Conservation (phyloP, 139 green algal species). For the Chlorella ohadii region DNA sequence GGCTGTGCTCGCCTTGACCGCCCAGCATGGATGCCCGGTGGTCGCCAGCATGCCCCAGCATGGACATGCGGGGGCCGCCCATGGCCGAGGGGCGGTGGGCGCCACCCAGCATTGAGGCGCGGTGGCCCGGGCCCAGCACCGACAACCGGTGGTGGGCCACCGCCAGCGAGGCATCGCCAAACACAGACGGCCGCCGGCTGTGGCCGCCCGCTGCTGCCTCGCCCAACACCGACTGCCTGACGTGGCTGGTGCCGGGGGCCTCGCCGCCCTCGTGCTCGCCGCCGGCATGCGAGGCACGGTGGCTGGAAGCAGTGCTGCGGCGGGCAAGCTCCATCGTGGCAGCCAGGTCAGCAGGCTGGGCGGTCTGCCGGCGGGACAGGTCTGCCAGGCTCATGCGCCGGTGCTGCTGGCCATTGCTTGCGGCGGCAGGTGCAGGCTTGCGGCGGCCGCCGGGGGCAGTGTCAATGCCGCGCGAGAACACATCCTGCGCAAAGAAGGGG, state of each 20-base stretch:
- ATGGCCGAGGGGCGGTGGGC: not conserved
- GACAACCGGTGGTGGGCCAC: not conserved
- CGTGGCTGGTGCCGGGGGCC: not conserved
- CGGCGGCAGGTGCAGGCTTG: not conserved
- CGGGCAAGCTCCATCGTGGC: not conserved
- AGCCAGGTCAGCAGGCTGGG: not conserved
- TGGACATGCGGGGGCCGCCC: not conserved
- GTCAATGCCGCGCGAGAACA: constrained; percentile 28
- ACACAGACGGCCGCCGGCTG: not conserved
- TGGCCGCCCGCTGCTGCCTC: not conserved
- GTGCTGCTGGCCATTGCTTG: not conserved
- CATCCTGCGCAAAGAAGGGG: not conserved
- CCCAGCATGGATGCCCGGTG: not conserved
- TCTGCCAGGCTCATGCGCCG: not conserved
- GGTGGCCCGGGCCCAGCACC: too few species aligned
- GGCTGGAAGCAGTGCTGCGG: not conserved
- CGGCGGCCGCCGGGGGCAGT: not conserved
- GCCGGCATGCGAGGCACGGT: not conserved
- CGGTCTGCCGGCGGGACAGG: constrained; percentile 11
- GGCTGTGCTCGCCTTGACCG: too few species aligned
- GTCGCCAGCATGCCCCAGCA: too few species aligned
- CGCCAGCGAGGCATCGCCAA: constrained; percentile 2
- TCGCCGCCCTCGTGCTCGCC: too few species aligned
- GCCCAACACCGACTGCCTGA: not conserved
- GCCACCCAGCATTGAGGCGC: not conserved